phyloP scores from a whole-genome alignment of 1,284 basidiomycete genomes.

The Heterobasidion irregulare region DNA sequence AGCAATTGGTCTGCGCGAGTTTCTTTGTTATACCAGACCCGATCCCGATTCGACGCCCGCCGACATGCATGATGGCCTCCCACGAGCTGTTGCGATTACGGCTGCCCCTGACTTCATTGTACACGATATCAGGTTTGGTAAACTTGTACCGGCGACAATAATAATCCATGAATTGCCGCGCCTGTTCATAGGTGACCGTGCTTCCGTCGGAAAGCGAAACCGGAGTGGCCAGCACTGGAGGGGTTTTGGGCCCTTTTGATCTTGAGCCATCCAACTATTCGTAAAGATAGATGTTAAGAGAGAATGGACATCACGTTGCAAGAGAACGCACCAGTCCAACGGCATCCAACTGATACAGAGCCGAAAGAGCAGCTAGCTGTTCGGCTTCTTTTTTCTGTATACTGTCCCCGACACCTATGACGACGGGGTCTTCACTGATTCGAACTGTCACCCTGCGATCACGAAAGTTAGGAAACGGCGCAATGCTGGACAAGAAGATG shows the following conservation, averaged over 20 bases:
- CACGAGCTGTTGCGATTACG: conserved; percentile 34
- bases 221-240: conserved; percentile 7
- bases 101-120: conserved; percentile 23
- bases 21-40: conserved; percentile 73
- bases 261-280: conserved; percentile 4
- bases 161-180: conserved; percentile 91
- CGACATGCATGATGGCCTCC: conserved; percentile 81
- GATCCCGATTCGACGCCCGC: conserved; percentile 74
- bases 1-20: conserved; percentile 65
- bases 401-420: conserved; percentile 59
- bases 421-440: conserved; percentile 29
- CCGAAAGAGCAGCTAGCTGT: conserved; percentile 67
- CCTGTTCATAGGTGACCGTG: conserved; percentile 63
- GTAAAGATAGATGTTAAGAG: not conserved
- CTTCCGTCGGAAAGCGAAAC: conserved; percentile 57
- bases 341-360: conserved; percentile 60
- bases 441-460: conserved; percentile 36
- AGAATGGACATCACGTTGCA: not conserved
- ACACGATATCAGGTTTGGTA: conserved; percentile 72
- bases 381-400: conserved; percentile 64
- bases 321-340: conserved; percentile 38
- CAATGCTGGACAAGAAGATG: not conserved
- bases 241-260: not conserved
- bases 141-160: conserved; percentile 84
- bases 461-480: not conserved